phyloP scores from a whole-genome alignment of 164 flowering plant genomes.

The Macadamia tetraphylla region DNA sequence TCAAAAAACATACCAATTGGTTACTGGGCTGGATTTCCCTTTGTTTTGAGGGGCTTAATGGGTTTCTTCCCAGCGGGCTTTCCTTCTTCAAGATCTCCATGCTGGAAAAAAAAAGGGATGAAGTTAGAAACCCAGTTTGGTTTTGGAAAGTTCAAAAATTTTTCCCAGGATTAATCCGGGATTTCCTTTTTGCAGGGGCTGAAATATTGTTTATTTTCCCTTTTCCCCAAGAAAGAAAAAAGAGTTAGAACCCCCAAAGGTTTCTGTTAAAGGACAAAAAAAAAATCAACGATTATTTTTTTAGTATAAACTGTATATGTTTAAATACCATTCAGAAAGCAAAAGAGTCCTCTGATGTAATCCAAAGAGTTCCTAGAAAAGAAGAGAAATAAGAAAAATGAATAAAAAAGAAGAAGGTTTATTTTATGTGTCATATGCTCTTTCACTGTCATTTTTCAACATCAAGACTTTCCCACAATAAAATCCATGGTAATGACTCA shows the following conservation, averaged over 20 bases:
- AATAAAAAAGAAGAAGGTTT: neutral
- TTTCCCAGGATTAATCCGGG: no score
- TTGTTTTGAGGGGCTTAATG: constrained; percentile 68
- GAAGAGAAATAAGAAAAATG: neutral
- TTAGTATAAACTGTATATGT: constrained; percentile 5
- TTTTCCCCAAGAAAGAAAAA: no score
- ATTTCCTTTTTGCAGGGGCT: no score
- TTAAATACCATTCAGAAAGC: neutral
- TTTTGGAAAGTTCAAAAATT: no score
- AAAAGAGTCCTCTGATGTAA: neutral
- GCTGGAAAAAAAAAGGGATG: no score
- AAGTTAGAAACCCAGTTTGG: no score
- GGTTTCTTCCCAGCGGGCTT: constrained; percentile 52
- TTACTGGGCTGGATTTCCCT: constrained; percentile 52
- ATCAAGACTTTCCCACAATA: neutral
- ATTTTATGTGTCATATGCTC: neutral
- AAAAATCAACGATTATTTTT: no score
- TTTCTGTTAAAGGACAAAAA: no score
- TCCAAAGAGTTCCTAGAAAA: neutral
- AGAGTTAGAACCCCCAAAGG: no score
- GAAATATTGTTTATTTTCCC: no score
- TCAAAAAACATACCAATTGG: constrained; percentile 52
- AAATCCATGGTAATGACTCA: neutral
- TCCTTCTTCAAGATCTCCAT: constrained; percentile 59
- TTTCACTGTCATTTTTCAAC: neutral